These are phyloP conservation scores for Helianthus annuus DNA, from an alignment of 129 eudicot genomes.

Conservation along the genomic window DNA sequence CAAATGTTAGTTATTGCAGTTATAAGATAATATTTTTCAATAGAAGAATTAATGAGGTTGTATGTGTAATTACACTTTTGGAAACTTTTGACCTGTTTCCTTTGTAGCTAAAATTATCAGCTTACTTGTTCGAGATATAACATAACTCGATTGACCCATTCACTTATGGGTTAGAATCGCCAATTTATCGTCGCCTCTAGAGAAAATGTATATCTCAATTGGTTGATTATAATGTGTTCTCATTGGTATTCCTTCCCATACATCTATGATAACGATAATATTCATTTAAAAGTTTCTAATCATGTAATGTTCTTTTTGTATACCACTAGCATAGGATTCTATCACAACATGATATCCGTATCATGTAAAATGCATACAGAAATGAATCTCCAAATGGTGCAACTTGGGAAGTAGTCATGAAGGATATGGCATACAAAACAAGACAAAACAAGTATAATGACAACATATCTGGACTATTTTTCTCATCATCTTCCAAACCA, in stretches of 20 bases:
- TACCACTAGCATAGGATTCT: background rate
- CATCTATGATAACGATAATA: background rate
- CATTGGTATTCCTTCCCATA: background rate
- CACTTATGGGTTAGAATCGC: background rate
- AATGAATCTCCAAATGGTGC: too few species aligned
- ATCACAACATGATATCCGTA: too few species aligned
- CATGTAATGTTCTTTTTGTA: background rate
- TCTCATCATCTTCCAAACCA: conserved; percentile 87
- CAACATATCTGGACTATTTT: conserved; percentile 15
- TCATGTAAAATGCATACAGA: background rate
- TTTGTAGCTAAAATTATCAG: background rate
- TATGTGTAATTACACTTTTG: background rate
- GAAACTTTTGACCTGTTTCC: background rate
- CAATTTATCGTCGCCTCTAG: background rate
- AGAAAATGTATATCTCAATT: background rate
- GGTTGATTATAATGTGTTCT: background rate
- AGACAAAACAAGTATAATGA: too few species aligned
- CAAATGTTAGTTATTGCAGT: background rate
- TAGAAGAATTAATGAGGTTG: background rate
- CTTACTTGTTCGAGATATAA: background rate
- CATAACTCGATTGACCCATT: background rate
- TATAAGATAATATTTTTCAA: background rate
- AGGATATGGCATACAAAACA: too few species aligned
- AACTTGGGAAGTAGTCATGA: too few species aligned
- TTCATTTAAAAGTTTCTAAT: background rate